A percentile compares a stretch with the other conserved stretches of the same genome.
These are phyloP conservation scores for Apiospora marii DNA, from an alignment of 2,329 filamentous ascomycete species.

Conservation along the genomic window DNA sequence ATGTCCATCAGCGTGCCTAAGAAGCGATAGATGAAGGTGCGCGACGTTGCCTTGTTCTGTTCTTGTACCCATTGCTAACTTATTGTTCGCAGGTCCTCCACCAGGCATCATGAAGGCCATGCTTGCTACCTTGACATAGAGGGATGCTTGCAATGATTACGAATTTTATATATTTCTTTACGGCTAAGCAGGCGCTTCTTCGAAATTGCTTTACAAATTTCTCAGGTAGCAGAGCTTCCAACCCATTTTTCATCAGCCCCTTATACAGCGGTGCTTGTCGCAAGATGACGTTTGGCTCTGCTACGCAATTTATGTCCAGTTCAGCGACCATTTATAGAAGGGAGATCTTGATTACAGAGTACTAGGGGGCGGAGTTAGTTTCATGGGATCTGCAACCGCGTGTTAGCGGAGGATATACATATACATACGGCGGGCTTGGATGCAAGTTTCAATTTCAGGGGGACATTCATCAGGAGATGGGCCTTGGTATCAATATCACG, in stretches of 20 bases:
- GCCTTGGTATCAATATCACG: neutral
- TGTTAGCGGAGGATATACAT: slow-evolving; percentile 9
- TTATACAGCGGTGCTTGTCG: neutral
- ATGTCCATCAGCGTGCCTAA: slow-evolving; percentile 84
- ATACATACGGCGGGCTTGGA: neutral
- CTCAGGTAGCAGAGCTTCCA: neutral
- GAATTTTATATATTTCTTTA: neutral
- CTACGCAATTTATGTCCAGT: neutral
- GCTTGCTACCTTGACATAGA: slow-evolving; percentile 73
- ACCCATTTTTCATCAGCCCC: neutral
- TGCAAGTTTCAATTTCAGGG: neutral
- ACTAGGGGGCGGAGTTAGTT: neutral
- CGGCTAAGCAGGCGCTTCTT: neutral
- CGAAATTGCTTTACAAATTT: neutral
- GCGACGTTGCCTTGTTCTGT: slow-evolving; percentile 36
- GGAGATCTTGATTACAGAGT: neutral
- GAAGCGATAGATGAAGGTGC: slow-evolving; percentile 64
- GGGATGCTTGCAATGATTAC: neutral
- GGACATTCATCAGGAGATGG: neutral
- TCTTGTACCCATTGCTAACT: neutral
- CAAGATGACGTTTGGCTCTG: neutral
- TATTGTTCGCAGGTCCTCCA: slow-evolving; percentile 61
- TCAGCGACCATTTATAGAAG: slow-evolving; percentile 14
- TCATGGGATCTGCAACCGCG: slow-evolving; percentile 2
- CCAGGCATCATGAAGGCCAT: slow-evolving; percentile 72